These are phyloP conservation scores for Pelargonium fulgidum DNA, from an alignment of 441 rosid genomes.

Conservation along the genomic window DNA sequence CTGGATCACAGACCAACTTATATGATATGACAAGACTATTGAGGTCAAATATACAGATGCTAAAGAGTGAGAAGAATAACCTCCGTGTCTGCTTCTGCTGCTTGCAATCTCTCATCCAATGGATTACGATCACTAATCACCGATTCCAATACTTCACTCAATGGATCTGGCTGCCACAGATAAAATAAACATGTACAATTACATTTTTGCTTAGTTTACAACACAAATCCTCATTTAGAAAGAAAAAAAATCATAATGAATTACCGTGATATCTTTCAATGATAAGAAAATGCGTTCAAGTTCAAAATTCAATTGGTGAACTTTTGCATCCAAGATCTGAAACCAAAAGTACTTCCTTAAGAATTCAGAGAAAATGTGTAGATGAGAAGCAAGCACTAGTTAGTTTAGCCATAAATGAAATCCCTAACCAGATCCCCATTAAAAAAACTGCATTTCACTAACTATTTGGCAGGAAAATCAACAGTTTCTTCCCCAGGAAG, in stretches of 20 bases:
- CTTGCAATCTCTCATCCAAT: constrained; percentile 54
- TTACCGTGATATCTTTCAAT: constrained; percentile 74
- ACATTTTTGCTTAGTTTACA: background rate
- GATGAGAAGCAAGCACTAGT: constrained; percentile 7
- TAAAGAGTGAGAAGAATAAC: constrained; percentile 27
- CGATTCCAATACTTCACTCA: constrained; percentile 64
- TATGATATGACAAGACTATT: background rate
- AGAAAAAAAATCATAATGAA: constrained; percentile 1
- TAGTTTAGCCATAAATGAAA: constrained; percentile 6
- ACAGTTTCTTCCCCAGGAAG: background rate
- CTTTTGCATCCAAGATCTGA: constrained; percentile 90
- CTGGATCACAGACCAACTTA: background rate
- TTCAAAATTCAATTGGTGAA: constrained; percentile 72
- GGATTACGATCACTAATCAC: constrained; percentile 59
- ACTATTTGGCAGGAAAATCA: constrained; percentile 1
- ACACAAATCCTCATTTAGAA: constrained; percentile 7
- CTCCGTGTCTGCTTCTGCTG: constrained; percentile 60
- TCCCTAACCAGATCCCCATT: background rate
- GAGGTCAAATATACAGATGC: background rate
- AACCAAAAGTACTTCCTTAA: constrained; percentile 23
- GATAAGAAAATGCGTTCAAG: constrained; percentile 84
- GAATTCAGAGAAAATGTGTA: constrained; percentile 14
- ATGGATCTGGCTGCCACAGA: constrained; percentile 68
- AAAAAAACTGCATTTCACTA: background rate
- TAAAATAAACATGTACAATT: constrained; percentile 9